Evolutionary conservation across 306 rosid genomes (phyloP).

Genomic region (Quercus aquifolioides): DNA sequence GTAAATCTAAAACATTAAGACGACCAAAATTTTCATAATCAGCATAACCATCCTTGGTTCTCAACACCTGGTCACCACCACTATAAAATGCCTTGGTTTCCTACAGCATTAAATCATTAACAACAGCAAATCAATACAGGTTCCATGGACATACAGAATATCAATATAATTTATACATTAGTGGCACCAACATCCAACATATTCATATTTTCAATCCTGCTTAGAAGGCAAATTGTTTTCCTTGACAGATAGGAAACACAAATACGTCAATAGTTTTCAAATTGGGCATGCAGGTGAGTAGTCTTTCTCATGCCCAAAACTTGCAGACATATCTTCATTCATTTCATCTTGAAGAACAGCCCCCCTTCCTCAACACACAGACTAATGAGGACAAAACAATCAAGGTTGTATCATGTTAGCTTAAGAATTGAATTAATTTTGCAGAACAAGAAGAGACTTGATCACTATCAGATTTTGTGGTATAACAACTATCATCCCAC

Average conservation of each 20-base stretch:
- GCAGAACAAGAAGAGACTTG: neutral
- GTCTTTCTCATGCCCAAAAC: neutral
- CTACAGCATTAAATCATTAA: constrained; percentile 26
- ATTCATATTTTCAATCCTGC: neutral
- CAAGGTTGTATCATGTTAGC: neutral
- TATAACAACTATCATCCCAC: too few relatives aligned
- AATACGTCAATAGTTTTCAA: neutral
- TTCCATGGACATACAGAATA: neutral
- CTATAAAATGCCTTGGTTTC: constrained; percentile 88
- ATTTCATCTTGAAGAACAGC: neutral
- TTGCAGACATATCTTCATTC: neutral
- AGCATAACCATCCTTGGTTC: constrained; percentile 75
- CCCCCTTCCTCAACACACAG: neutral
- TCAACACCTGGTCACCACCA: constrained; percentile 86
- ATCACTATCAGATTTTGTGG: neutral
- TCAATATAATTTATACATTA: neutral
- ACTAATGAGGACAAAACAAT: neutral
- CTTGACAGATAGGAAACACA: neutral
- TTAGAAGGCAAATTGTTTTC: neutral
- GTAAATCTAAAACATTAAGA: constrained; percentile 88
- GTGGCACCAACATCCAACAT: neutral
- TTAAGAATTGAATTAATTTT: neutral
- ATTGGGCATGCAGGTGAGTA: neutral
- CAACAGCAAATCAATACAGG: constrained; percentile 1
- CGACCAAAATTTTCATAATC: constrained; percentile 59